phyloP scores from a whole-genome alignment of 2,329 filamentous ascomycete genomes.

The Aspergillus arachidicola region DNA sequence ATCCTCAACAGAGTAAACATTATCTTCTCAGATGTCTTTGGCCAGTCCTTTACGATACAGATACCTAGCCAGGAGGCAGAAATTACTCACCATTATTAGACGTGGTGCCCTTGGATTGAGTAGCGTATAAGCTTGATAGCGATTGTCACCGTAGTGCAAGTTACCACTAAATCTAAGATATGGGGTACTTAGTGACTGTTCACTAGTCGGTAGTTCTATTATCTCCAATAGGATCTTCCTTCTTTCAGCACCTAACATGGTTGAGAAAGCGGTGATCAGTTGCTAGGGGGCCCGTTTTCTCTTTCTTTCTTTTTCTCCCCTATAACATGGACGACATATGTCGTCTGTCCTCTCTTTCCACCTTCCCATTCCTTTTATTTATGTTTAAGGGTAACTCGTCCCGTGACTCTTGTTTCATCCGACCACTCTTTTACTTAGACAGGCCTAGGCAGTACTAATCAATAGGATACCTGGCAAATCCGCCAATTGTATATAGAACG shows the following conservation, averaged over 20 bases:
- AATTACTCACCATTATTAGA: neutral
- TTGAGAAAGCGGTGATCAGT: neutral
- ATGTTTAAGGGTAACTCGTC: too few species aligned
- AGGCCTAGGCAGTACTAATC: neutral
- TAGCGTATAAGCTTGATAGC: neutral
- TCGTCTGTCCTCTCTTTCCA: neutral
- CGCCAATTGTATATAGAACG: neutral
- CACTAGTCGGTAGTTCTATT: neutral
- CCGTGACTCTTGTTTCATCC: neutral
- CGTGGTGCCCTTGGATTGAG: neutral
- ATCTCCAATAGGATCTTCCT: neutral
- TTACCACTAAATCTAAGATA: neutral
- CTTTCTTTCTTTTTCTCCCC: neutral
- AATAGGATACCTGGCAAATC: neutral
- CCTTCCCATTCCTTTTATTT: neutral
- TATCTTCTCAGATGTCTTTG: neutral
- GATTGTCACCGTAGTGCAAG: neutral
- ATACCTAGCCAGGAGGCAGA: neutral
- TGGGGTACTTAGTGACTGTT: neutral
- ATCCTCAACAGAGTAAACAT: neutral
- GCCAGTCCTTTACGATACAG: neutral
- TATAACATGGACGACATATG: neutral
- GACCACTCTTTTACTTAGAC: neutral
- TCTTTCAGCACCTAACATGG: neutral
- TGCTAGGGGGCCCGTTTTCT: neutral